Percentiles rank a stretch among this genome's conserved stretches.
Conservation (phyloP, 176 grass and related monocot genomes). For the Cenchrus fungigraminus region DNA sequence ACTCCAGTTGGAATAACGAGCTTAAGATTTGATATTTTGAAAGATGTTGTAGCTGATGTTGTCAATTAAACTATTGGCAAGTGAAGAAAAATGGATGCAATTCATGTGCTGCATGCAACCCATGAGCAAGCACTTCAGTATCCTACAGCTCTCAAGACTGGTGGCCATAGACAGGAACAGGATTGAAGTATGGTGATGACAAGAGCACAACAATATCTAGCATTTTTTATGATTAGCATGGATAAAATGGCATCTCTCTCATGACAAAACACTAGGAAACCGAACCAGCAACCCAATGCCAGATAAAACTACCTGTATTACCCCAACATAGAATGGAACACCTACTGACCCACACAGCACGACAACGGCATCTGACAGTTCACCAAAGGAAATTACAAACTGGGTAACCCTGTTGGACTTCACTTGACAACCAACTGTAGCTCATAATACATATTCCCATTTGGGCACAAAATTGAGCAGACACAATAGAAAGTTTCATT, state of each 20-base stretch:
- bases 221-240: neutral
- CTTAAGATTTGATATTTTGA: conserved; percentile 1
- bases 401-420: neutral
- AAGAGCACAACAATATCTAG: neutral
- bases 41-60: neutral
- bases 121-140: neutral
- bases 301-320: neutral
- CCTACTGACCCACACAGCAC: neutral
- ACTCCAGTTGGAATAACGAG: conserved; percentile 1
- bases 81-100: conserved; percentile 12
- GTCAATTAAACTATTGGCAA: neutral
- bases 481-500: conserved; percentile 19
- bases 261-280: conserved; percentile 2
- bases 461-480: conserved; percentile 26
- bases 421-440: neutral
- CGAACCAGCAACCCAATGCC: conserved; percentile 17
- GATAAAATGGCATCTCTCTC: neutral
- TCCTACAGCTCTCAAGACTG: conserved; percentile 14
- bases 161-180: neutral
- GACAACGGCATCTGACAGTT: neutral
- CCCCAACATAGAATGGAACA: neutral
- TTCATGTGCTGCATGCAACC: neutral
- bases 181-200: neutral
- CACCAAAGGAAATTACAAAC: conserved; percentile 6
- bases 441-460: neutral